A percentile compares a stretch with the other conserved stretches of the same genome.
Evolutionary conservation across 768 basidiomycete species (phyloP).

Genomic region (Suillus weaverae): DNA sequence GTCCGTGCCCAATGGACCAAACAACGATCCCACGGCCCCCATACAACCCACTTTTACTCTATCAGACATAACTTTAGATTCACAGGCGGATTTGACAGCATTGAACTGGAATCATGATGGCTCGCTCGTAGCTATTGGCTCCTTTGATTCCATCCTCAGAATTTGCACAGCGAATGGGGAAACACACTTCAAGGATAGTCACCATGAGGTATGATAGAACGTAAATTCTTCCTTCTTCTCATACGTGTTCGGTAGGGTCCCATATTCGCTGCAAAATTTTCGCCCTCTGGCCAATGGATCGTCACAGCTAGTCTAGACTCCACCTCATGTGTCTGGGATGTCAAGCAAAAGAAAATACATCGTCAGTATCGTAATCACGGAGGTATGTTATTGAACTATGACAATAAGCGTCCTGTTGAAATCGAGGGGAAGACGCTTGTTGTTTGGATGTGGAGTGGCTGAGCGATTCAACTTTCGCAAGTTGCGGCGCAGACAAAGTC

Average conservation of each 20-base stretch:
- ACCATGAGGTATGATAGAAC: slow-evolving; percentile 57
- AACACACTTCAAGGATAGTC: slow-evolving; percentile 58
- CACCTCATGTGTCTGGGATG: slow-evolving; percentile 78
- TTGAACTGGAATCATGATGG: slow-evolving; percentile 79
- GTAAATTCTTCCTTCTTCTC: slow-evolving; percentile 5
- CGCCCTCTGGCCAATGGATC: slow-evolving; percentile 69
- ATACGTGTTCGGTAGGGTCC: slow-evolving; percentile 57
- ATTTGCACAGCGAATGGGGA: slow-evolving; percentile 63
- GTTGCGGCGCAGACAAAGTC: slow-evolving; percentile 67
- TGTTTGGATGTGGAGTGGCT: slow-evolving; percentile 85
- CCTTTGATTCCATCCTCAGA: slow-evolving; percentile 71
- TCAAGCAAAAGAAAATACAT: slow-evolving; percentile 57
- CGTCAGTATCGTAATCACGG: slow-evolving; percentile 66
- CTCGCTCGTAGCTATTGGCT: slow-evolving; percentile 72
- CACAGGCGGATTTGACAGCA: slow-evolving; percentile 67
- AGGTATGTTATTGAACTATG: slow-evolving; percentile 41
- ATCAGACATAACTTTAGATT: slow-evolving; percentile 46
- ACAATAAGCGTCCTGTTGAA: slow-evolving; percentile 9
- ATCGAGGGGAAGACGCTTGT: slow-evolving; percentile 49
- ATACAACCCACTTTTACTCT: slow-evolving; percentile 43
- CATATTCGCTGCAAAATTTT: slow-evolving; percentile 79
- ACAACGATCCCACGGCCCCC: slow-evolving; percentile 16
- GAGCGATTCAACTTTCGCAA: slow-evolving; percentile 67
- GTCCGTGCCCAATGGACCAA: slow-evolving; percentile 51
- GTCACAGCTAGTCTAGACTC: slow-evolving; percentile 77